phyloP scores from a whole-genome alignment of 2,329 filamentous ascomycete species.

The Ceratocystis destructans region DNA sequence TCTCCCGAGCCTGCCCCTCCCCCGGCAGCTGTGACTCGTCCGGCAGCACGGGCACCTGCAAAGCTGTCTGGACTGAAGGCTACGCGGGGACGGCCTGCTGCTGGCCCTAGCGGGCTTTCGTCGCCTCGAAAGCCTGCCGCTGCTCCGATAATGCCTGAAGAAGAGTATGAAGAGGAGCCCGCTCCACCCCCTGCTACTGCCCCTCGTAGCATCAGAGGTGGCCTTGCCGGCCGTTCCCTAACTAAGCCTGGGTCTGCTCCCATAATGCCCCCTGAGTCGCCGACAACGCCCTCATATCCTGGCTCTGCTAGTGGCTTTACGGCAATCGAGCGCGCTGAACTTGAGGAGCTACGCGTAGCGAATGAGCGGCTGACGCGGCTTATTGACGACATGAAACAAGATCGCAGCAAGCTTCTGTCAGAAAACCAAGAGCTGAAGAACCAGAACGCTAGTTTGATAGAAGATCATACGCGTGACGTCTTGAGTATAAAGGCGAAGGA shows the following conservation, averaged over 20 bases:
- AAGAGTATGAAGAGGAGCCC: conserved; percentile 37
- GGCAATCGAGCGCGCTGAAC: conserved; percentile 74
- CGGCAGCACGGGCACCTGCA: conserved; percentile 39
- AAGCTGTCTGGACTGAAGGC: conserved; percentile 48
- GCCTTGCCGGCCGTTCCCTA: conserved; percentile 73
- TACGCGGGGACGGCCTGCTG: conserved; percentile 44
- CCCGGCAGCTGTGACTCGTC: conserved; percentile 34
- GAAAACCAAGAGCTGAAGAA: conserved; percentile 92
- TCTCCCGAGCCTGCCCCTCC: conserved; percentile 28
- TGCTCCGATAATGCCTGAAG: conserved; percentile 40
- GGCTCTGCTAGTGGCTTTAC: conserved; percentile 40
- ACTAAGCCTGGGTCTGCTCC: conserved; percentile 53
- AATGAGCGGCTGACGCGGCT: conserved; percentile 65
- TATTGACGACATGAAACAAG: conserved; percentile 67
- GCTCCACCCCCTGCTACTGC: conserved; percentile 45
- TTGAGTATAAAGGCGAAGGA: conserved; percentile 97
- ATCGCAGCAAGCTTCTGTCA: conserved; percentile 66
- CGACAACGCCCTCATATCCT: conserved; percentile 40
- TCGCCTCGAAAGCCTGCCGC: conserved; percentile 41
- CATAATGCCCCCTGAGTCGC: conserved; percentile 37
- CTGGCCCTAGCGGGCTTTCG: conserved; percentile 33
- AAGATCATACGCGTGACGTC: conserved; percentile 91
- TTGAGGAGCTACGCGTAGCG: conserved; percentile 74
- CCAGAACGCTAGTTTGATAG: conserved; percentile 90
- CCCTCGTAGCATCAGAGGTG: conserved; percentile 57